A percentile compares a stretch with the other conserved stretches of the same genome.
phyloP scores from a whole-genome alignment of 345 rosid genomes.

The Camelina hispida region DNA sequence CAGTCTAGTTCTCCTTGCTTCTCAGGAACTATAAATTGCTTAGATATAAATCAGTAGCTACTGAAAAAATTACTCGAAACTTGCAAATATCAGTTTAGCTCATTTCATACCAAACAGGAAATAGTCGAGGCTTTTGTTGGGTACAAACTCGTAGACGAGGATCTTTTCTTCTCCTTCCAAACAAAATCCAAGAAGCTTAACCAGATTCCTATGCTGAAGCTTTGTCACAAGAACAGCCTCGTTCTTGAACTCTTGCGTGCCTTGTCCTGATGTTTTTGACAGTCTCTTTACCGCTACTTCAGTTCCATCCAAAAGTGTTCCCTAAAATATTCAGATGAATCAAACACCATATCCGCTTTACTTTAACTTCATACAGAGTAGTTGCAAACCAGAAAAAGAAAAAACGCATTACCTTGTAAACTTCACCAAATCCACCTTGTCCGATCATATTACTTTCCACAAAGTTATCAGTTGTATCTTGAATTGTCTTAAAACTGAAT shows the following conservation, averaged over 20 bases:
- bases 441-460: conserved; percentile 14
- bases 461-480: conserved; percentile 34
- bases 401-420: conserved; percentile 18
- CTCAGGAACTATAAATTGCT: conserved; percentile 31
- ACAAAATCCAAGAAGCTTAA: conserved; percentile 49
- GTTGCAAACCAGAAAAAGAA: conserved; percentile 6
- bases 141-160: conserved; percentile 21
- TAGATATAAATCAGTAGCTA: background rate
- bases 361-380: background rate
- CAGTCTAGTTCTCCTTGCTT: conserved; percentile 49
- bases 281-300: conserved; percentile 37
- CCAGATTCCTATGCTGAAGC: conserved; percentile 52
- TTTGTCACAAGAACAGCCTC: conserved; percentile 30
- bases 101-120: background rate
- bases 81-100: background rate
- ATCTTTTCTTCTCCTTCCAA: conserved; percentile 26
- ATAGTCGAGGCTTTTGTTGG: conserved; percentile 22
- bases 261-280: conserved; percentile 27
- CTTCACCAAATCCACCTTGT: conserved; percentile 36
- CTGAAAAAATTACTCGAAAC: background rate
- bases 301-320: conserved; percentile 18
- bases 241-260: conserved; percentile 23
- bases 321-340: conserved; percentile 1
- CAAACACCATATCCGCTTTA: background rate
- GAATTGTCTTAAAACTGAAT: conserved; percentile 13